Conservation (phyloP, 176 grass and related monocot genomes). For the Oryza rufipogon region DNA sequence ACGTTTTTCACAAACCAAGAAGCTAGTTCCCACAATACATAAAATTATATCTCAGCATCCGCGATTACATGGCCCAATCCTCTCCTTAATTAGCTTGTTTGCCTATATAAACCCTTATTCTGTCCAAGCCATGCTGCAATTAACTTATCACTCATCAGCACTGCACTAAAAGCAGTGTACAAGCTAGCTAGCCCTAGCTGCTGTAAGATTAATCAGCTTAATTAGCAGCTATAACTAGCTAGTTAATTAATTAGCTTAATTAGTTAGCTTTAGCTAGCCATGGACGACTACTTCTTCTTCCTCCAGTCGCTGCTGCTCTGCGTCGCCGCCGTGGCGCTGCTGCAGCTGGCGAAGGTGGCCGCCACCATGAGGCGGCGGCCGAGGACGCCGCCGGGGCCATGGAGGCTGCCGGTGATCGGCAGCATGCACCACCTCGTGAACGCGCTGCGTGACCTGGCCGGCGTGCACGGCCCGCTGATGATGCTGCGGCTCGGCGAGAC, state of each 20-base stretch:
- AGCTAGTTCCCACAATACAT: too few species aligned
- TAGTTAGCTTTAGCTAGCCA: background rate
- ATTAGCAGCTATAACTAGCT: too few species aligned
- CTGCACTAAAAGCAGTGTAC: background rate
- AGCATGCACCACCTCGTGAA: constrained; percentile 19
- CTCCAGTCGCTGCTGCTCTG: background rate
- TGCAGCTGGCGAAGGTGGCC: background rate
- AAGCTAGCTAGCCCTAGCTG: background rate
- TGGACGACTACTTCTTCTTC: background rate
- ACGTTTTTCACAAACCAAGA: too few species aligned
- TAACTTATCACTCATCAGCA: background rate
- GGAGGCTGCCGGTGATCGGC: constrained; percentile 11
- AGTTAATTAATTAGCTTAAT: too few species aligned
- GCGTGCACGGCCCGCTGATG: too few species aligned
- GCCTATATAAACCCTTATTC: too few species aligned
- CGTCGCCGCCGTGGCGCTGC: background rate
- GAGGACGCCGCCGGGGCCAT: background rate
- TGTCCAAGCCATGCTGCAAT: background rate
- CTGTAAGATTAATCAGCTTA: too few species aligned
- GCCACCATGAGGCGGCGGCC: background rate
- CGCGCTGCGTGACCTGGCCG: background rate
- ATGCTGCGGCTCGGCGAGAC: too few species aligned
- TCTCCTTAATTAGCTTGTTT: too few species aligned
- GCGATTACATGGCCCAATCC: too few species aligned
- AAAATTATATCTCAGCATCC: too few species aligned